Evolutionary conservation across 805 yeast species (phyloP).

Genomic region (Metschnikowia continentalis): DNA sequence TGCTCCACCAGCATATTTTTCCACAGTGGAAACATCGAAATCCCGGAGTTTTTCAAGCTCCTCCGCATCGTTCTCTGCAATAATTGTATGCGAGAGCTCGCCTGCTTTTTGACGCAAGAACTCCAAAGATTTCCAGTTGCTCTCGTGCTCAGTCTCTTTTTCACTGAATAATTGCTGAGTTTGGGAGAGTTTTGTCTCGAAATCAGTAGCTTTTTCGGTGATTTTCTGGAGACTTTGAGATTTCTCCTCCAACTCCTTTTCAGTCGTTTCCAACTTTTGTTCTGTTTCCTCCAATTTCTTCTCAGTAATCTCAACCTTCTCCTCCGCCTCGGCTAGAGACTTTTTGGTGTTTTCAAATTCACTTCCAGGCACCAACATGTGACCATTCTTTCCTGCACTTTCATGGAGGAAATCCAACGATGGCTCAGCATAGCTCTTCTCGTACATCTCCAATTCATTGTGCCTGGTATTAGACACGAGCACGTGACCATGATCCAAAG

Average conservation of each 20-base stretch:
- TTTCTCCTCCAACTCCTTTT: background rate
- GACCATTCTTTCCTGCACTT: background rate
- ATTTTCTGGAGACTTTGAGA: background rate
- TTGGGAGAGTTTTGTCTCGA: background rate
- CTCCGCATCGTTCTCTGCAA: constrained; percentile 6
- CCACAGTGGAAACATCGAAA: constrained; percentile 15
- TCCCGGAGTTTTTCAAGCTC: constrained; percentile 2
- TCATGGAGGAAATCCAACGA: constrained; percentile 5
- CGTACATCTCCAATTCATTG: constrained; percentile 1
- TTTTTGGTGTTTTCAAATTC: constrained; percentile 1
- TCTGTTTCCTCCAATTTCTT: background rate
- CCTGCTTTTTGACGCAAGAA: constrained; percentile 10
- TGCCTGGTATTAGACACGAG: constrained; percentile 6
- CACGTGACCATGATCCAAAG: constrained; percentile 3
- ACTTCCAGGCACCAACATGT: constrained; percentile 2
- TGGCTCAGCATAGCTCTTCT: constrained; percentile 6
- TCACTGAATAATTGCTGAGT: background rate
- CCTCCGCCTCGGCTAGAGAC: background rate
- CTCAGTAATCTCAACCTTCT: background rate
- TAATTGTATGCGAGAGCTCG: constrained; percentile 1
- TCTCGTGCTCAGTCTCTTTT: background rate
- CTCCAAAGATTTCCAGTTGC: constrained; percentile 8
- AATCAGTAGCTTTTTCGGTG: background rate
- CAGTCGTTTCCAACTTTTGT: background rate
- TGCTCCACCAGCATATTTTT: constrained; percentile 6